These are phyloP conservation scores for Petunia secreta DNA, from an alignment of 257 asterid genomes.

Conservation along the genomic window DNA sequence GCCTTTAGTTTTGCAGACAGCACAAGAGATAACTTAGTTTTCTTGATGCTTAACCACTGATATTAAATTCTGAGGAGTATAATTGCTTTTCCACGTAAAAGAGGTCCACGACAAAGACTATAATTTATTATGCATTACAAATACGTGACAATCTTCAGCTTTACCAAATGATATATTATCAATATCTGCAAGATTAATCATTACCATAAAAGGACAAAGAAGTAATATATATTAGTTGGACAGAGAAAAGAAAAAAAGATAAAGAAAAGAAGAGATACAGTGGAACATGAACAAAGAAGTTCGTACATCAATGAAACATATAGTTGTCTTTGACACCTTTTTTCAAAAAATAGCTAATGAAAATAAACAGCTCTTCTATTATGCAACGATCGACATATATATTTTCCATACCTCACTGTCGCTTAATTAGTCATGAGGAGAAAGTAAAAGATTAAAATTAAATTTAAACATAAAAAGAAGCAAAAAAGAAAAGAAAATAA, in stretches of 20 bases:
- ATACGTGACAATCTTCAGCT: background rate
- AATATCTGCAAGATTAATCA: background rate
- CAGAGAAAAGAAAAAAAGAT: background rate
- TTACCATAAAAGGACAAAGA: background rate
- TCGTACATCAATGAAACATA: background rate
- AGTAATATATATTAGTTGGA: background rate
- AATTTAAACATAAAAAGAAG: background rate
- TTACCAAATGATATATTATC: slow-evolving; percentile 8
- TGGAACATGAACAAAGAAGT: background rate
- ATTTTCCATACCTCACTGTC: background rate
- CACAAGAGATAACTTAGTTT: background rate
- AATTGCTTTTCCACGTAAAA: background rate
- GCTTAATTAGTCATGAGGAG: background rate
- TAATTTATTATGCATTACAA: background rate
- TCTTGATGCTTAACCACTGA: background rate
- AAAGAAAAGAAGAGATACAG: background rate
- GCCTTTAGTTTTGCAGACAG: background rate
- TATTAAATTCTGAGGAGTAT: no score
- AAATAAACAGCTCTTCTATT: background rate
- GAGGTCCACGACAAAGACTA: background rate
- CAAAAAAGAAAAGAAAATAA: background rate
- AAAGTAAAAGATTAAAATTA: background rate
- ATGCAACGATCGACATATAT: background rate
- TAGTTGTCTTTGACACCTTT: background rate
- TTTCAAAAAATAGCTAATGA: background rate